A percentile compares a stretch with the other conserved stretches of the same genome.
phyloP scores from a whole-genome alignment of 1,284 basidiomycete species.

The Ceratobasidium sp. region DNA sequence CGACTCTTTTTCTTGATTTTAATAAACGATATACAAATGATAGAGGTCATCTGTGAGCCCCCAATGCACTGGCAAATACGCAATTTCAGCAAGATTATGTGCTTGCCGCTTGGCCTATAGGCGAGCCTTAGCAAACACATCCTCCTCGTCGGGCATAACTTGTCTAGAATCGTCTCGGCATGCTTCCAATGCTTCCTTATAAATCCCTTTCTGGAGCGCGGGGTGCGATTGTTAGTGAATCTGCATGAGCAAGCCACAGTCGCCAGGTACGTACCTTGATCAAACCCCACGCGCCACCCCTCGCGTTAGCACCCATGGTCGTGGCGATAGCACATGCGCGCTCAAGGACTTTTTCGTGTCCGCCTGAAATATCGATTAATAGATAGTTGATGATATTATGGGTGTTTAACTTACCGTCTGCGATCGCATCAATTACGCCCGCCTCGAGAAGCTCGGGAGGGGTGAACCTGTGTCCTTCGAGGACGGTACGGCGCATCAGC shows the following conservation, averaged over 20 bases:
- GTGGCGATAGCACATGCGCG: constrained; percentile 60
- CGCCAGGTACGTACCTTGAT: constrained; percentile 62
- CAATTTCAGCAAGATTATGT: no score
- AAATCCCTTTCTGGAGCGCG: constrained; percentile 65
- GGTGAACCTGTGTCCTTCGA: constrained; percentile 88
- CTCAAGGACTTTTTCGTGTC: constrained; percentile 71
- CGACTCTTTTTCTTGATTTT: no score
- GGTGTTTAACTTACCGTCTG: constrained; percentile 54
- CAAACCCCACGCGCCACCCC: constrained; percentile 63
- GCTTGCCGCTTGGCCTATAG: constrained; percentile 53
- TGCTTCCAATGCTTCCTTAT: constrained; percentile 59
- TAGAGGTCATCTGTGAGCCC: no score
- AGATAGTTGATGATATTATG: not conserved
- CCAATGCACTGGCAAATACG: no score
- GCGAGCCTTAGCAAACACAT: constrained; percentile 58
- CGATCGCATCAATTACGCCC: constrained; percentile 82
- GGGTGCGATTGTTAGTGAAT: no score
- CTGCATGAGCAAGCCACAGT: no score
- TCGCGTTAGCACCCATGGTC: constrained; percentile 59
- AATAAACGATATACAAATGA: no score
- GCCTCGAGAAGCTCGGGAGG: constrained; percentile 77
- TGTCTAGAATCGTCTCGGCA: constrained; percentile 54
- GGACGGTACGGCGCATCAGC: constrained; percentile 80
- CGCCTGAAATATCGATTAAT: constrained; percentile 51
- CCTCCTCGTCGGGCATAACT: constrained; percentile 54